These are phyloP conservation scores for Boletellus ananas DNA, from an alignment of 768 basidiomycete species.

Conservation along the genomic window DNA sequence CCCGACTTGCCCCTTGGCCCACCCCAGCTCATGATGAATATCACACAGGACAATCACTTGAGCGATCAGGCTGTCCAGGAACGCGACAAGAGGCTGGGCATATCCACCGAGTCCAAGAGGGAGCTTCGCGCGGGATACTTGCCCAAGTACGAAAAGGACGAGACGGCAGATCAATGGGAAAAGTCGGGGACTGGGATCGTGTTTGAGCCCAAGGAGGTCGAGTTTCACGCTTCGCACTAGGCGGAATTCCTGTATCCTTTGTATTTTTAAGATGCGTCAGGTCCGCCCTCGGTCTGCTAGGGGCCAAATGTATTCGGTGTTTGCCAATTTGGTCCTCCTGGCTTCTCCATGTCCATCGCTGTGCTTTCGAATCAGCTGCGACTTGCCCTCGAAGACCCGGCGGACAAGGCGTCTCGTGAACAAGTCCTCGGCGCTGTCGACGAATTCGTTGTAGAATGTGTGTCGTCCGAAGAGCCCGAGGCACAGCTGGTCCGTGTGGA, in stretches of 20 bases:
- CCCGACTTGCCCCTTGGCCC: constrained; percentile 44
- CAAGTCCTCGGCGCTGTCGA: constrained; percentile 51
- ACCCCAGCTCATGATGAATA: constrained; percentile 46
- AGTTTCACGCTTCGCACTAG: constrained; percentile 8
- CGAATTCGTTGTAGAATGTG: constrained; percentile 50
- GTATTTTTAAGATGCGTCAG: too few species aligned
- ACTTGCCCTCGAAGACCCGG: constrained; percentile 49
- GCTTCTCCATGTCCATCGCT: constrained; percentile 33
- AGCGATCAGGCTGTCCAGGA: constrained; percentile 27
- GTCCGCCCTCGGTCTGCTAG: neutral
- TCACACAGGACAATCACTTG: constrained; percentile 37
- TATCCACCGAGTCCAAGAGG: constrained; percentile 34
- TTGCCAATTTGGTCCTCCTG: constrained; percentile 9
- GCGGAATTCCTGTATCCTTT: neutral
- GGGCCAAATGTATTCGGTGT: neutral
- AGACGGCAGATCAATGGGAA: constrained; percentile 38
- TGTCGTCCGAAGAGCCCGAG: constrained; percentile 45
- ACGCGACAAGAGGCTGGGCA: constrained; percentile 33
- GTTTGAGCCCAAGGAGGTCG: constrained; percentile 31
- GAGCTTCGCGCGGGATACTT: constrained; percentile 37
- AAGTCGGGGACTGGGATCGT: constrained; percentile 31
- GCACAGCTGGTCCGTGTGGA: constrained; percentile 49
- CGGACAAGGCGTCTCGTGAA: constrained; percentile 47
- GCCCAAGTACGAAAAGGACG: constrained; percentile 33
- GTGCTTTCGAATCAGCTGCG: constrained; percentile 51